phyloP scores from a whole-genome alignment of 148 eudicot genomes.

The Simmondsia chinensis region DNA sequence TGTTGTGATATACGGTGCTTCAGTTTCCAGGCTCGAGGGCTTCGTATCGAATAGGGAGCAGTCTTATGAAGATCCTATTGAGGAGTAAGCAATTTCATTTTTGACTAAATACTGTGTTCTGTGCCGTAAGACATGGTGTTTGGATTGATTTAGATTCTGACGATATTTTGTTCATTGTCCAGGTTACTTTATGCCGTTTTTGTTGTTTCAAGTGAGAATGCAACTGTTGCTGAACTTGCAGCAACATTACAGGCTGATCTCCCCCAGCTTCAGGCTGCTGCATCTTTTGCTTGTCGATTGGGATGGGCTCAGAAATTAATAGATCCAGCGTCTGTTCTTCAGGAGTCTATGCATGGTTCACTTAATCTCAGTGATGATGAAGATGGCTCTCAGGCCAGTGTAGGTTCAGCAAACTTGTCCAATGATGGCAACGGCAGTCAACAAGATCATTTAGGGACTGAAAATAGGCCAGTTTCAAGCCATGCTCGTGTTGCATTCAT shows the following conservation, averaged over 20 bases:
- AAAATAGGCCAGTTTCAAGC: slow-evolving; percentile 38
- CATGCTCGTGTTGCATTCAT: slow-evolving; percentile 88
- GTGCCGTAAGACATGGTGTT: background rate
- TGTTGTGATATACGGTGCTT: slow-evolving; percentile 31
- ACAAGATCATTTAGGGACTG: slow-evolving; percentile 47
- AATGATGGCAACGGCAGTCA: slow-evolving; percentile 39
- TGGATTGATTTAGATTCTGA: slow-evolving; percentile 6
- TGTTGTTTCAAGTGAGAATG: slow-evolving; percentile 96
- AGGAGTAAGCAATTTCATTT: slow-evolving; percentile 66
- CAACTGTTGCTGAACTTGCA: slow-evolving; percentile 94
- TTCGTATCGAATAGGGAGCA: slow-evolving; percentile 98
- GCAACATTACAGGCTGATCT: slow-evolving; percentile 91
- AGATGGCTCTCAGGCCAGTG: slow-evolving; percentile 45
- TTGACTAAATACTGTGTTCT: slow-evolving; percentile 9
- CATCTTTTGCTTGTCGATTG: slow-evolving; percentile 94
- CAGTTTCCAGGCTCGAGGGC: slow-evolving; percentile 99
- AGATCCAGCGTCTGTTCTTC: slow-evolving; percentile 82
- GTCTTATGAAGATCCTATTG: slow-evolving; percentile 96
- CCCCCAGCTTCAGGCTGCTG: slow-evolving; percentile 88
- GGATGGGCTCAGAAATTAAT: slow-evolving; percentile 96
- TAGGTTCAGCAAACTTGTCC: slow-evolving; percentile 36
- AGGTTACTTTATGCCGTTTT: slow-evolving; percentile 98
- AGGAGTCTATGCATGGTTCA: slow-evolving; percentile 46
- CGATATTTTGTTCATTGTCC: slow-evolving; percentile 10
- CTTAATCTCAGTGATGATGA: slow-evolving; percentile 68